Base-by-base conservation (phyloP, 176 grass and related monocot species). In the Carex parvula region DNA sequence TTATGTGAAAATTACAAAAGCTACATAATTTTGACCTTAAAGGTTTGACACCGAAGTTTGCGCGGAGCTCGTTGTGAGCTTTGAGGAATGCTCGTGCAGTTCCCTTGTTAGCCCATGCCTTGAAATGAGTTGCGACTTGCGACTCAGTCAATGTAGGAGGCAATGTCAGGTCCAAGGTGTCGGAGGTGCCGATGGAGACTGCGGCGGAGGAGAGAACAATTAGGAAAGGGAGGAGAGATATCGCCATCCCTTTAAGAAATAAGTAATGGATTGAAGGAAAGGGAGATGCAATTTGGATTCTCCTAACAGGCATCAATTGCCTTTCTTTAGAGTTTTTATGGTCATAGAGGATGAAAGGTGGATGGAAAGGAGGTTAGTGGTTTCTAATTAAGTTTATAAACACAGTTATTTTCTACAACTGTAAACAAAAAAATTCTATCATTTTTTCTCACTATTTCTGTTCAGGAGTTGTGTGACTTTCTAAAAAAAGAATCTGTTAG, bases 11-110 rank as follows among this genome's bases (percentile, higher is more conserved):
- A 8, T 42, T 42, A 42, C 41, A 14, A 44, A 64, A 2, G 20
- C 11, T 2, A 54, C 9, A 52, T 15, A 66, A 53, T 21, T 63
- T 5, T 46, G 14, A 83, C 81, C 21, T 83, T 18, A 83, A 55
- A 1, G 81, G 81, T 50, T 53, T 64, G 46, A 86, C 80, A 32
- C 84, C 91, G 60, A 86, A 92, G 41, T 22, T 30, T 14, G 41
- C 50, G 6, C 91, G 91, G n/a, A 93, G 22, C 5, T 4, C 21
- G 77, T 93, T 93, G 84, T 93, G 91, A 32, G 91, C 91, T 20
- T 85, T 64, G 55, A 93, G 68, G 77, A 91, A 91, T 81, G 86
- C 84, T 8, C 64, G 77, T 3, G 89, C 81, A 59, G 88, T 78
- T 8, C 16, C 29, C 83, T 86, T 91, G 86, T 88, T 18, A 46